Evolutionary conservation across 345 rosid species (phyloP), one percentile per base, ranked within the genome.

Genomic region (sweet orange (Citrus sinensis)): DNA sequence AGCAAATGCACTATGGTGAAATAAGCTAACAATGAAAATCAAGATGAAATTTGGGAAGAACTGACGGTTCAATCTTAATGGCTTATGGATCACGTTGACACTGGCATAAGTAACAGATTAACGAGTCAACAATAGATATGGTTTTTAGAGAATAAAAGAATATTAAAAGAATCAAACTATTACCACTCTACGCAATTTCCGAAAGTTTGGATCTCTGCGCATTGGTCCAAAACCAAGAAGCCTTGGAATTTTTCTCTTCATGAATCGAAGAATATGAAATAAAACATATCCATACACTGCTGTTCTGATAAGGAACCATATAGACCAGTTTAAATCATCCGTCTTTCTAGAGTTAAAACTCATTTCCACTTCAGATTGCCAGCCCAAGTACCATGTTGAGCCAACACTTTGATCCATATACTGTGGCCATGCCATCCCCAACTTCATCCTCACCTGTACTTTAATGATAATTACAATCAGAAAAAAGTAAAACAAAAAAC

Each of bases 381-480:
- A 94, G 83, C 87, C 66, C 74, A 94, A 81, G 89, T 92, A 94
- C 97, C 97, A 93, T 22, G 97, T 89, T 39, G 98, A 80, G 76
- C 88, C 95, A 83, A 89, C 92, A 79, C 82, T 70, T 87, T 90
- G 94, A 82, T 83, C 91, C 71, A 88, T 82, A 85, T 93, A 95
- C 82, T 92, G 94, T 13, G 97, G 98, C 97, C 97, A 91, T 63
- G 97, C 94, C 93, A 93, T 91, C 80, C 98, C 97, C 81, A 89
- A 82, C 81, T 76, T 89, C 80, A 91, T 77, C 80, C 94, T 89
- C 74, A 92, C 86, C 98, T 94, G 87, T 74, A 75, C 77, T 39
- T 75, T 27, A 75, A 72, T 42, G 70, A 66, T 39, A 74, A 67
- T 16, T 30, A 74, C 14, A 63, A 46, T 68, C 68, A 74, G 25